Percentiles rank a stretch among this genome's conserved stretches.
phyloP scores from a whole-genome alignment of 75 land plant genomes.

The Adiantum capillusveneris region DNA sequence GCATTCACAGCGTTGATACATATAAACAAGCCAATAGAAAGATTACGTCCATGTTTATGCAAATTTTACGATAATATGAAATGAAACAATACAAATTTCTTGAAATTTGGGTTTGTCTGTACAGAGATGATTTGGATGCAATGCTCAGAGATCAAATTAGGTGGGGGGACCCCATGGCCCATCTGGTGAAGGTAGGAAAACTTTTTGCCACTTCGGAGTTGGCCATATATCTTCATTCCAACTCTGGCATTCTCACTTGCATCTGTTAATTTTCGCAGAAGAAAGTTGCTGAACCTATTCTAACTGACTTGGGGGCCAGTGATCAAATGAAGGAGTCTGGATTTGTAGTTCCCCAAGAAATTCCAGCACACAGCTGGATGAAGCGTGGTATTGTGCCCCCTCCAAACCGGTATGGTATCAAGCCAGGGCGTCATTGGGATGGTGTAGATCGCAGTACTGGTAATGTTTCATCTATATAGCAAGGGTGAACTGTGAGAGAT shows the following conservation, averaged over 20 bases:
- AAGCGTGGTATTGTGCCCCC: constrained; percentile 67
- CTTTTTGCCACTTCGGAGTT: too few relatives aligned
- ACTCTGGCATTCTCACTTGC: neutral
- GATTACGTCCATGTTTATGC: too few relatives aligned
- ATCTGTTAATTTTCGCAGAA: constrained; percentile 20
- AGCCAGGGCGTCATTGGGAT: constrained; percentile 97
- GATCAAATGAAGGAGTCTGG: constrained; percentile 95
- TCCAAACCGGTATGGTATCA: constrained; percentile 81
- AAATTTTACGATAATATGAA: too few relatives aligned
- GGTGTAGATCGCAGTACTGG: constrained; percentile 95
- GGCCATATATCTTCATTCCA: neutral
- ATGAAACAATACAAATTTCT: too few relatives aligned
- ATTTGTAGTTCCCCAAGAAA: constrained; percentile 73
- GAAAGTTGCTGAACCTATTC: constrained; percentile 31
- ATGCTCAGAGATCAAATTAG: constrained; percentile 64
- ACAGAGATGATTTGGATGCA: constrained; percentile 53
- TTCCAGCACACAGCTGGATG: constrained; percentile 90
- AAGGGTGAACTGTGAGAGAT: too few relatives aligned
- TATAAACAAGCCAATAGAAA: too few relatives aligned
- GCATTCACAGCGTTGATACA: too few relatives aligned
- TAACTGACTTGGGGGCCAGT: constrained; percentile 53
- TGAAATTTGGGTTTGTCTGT: constrained; percentile 4
- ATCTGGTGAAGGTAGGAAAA: constrained; percentile 71
- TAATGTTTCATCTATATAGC: too few relatives aligned
- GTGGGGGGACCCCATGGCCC: constrained; percentile 99